phyloP scores from a whole-genome alignment of 352 stramenopile genomes.

The Phytophthora cajani region DNA sequence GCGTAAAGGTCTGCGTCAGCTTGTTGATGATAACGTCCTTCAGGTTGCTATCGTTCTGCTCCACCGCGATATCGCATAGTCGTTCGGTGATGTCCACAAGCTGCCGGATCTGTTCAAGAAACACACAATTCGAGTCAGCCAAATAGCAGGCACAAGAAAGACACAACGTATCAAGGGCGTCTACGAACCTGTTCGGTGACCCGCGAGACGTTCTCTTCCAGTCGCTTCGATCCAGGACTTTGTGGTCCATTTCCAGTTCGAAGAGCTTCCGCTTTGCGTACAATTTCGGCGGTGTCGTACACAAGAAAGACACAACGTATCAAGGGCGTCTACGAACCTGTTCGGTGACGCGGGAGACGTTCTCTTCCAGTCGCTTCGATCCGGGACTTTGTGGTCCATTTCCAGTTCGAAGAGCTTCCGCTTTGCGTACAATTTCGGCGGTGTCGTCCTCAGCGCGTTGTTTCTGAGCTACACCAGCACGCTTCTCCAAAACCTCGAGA shows the following conservation, averaged over 20 bases:
- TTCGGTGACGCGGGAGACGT: constrained; percentile 66
- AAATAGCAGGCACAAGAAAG: neutral
- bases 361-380: constrained; percentile 72
- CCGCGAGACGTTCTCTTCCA: constrained; percentile 72
- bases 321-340: constrained; percentile 44
- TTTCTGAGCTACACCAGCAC: constrained; percentile 33
- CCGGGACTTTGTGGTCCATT: constrained; percentile 48
- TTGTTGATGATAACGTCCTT: constrained; percentile 78
- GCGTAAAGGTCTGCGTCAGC: constrained; percentile 69
- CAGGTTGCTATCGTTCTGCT: constrained; percentile 76
- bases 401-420: constrained; percentile 48
- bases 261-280: constrained; percentile 55
- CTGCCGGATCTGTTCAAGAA: constrained; percentile 43
- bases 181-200: constrained; percentile 70
- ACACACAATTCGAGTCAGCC: neutral
- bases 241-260: constrained; percentile 47
- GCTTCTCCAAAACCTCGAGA: constrained; percentile 73
- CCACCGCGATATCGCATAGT: constrained; percentile 75
- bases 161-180: no score
- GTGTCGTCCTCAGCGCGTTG: constrained; percentile 47
- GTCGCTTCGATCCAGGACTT: constrained; percentile 53
- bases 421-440: constrained; percentile 53
- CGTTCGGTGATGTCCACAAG: constrained; percentile 72
- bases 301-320: neutral
- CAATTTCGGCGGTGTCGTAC: constrained; percentile 53